Evolutionary conservation across 805 yeast genomes (phyloP).

Genomic region (Grigorovia humatica): DNA sequence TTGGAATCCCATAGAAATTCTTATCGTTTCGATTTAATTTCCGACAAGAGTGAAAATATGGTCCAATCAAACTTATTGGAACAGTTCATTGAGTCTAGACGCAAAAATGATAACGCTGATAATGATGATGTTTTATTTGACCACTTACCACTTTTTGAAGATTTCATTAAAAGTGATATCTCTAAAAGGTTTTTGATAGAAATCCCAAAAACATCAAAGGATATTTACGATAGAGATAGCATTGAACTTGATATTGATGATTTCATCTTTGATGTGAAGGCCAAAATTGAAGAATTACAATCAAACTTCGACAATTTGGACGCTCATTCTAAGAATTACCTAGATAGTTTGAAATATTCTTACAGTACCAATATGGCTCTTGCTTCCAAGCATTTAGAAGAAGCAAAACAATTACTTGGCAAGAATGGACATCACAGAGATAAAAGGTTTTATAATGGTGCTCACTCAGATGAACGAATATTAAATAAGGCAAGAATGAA

Average conservation of each 20-base stretch:
- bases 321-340: slow-evolving; percentile 24
- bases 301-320: slow-evolving; percentile 13
- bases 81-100: slow-evolving; percentile 1
- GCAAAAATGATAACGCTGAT: not conserved
- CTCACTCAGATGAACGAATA: slow-evolving; percentile 30
- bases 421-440: slow-evolving; percentile 39
- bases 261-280: slow-evolving; percentile 21
- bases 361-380: slow-evolving; percentile 22
- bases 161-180: slow-evolving; percentile 9
- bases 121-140: slow-evolving; percentile 12
- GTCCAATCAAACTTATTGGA: slow-evolving; percentile 6
- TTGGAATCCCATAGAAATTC: slow-evolving; percentile 12
- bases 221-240: slow-evolving; percentile 8
- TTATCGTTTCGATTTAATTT: slow-evolving; percentile 12
- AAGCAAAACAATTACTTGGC: slow-evolving; percentile 5
- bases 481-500: slow-evolving; percentile 26
- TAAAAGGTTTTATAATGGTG: slow-evolving; percentile 49
- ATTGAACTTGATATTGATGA: slow-evolving; percentile 15
- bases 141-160: slow-evolving; percentile 11
- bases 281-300: slow-evolving; percentile 19
- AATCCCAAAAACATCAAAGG: slow-evolving; percentile 9
- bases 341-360: slow-evolving; percentile 29
- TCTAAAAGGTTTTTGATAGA: slow-evolving; percentile 8
- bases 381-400: slow-evolving; percentile 33
- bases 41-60: slow-evolving; percentile 11